phyloP scores from a whole-genome alignment of 352 stramenopile genomes.

The Phytophthora cryptogea region DNA sequence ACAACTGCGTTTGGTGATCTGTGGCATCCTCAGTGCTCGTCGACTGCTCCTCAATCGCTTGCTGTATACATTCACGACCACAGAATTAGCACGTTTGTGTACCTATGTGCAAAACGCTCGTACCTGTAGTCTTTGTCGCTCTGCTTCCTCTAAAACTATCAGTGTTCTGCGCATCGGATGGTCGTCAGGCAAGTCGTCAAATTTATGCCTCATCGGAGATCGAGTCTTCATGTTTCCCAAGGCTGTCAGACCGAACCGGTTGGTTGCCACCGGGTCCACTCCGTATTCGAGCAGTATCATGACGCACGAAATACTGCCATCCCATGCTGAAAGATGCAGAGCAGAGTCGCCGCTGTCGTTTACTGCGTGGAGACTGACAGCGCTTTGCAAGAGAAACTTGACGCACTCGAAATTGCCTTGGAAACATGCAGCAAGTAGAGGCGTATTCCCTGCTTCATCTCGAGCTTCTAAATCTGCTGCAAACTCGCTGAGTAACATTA shows the following conservation, averaged over 20 bases:
- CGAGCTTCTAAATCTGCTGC: constrained; percentile 64
- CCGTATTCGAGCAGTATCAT: constrained; percentile 74
- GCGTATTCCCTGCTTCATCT: constrained; percentile 68
- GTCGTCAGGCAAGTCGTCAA: constrained; percentile 53
- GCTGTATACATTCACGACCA: background rate
- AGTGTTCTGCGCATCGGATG: constrained; percentile 62
- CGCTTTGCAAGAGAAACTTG: constrained; percentile 77
- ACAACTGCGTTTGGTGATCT: constrained; percentile 3
- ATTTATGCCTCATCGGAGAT: constrained; percentile 68
- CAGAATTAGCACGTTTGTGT: background rate
- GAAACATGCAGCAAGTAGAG: constrained; percentile 63
- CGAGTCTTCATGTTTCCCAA: constrained; percentile 65
- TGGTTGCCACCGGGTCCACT: constrained; percentile 47
- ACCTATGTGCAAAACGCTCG: constrained; percentile 12
- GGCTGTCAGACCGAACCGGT: constrained; percentile 53
- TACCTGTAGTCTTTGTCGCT: constrained; percentile 34
- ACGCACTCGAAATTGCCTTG: constrained; percentile 73
- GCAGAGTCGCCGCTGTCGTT: constrained; percentile 59
- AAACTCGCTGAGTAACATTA: constrained; percentile 75
- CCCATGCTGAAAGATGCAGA: constrained; percentile 70
- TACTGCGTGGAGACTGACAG: constrained; percentile 47
- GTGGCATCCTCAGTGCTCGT: constrained; percentile 14
- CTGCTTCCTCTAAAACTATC: constrained; percentile 44
- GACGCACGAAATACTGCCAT: constrained; percentile 63
- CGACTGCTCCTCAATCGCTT: constrained; percentile 26